Evolutionary conservation across 2,329 filamentous ascomycete genomes (phyloP).

Genomic region (Aureobasidium sp.): DNA sequence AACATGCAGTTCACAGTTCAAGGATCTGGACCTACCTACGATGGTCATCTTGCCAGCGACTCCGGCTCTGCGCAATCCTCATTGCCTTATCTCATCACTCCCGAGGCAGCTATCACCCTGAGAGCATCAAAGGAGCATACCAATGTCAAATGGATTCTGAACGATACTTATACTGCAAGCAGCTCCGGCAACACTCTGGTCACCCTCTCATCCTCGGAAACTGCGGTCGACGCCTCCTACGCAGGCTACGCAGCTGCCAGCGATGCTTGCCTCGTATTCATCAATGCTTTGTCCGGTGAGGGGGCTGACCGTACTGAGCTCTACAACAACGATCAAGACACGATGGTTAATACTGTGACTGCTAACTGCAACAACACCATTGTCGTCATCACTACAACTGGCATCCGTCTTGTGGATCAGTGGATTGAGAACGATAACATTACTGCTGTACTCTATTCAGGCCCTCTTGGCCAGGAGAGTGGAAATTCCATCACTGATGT

Average conservation of each 20-base stretch:
- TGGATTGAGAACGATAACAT: constrained; percentile 30
- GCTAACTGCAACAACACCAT: constrained; percentile 44
- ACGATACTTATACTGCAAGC: constrained; percentile 25
- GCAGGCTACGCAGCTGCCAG: constrained; percentile 41
- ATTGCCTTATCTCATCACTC: constrained; percentile 28
- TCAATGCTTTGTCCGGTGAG: constrained; percentile 48
- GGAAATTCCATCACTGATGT: constrained; percentile 42
- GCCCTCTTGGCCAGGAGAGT: constrained; percentile 37
- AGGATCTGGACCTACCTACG: constrained; percentile 32
- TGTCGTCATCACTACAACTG: constrained; percentile 39
- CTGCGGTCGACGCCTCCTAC: constrained; percentile 19
- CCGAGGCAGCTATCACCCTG: constrained; percentile 25
- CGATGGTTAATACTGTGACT: constrained; percentile 38
- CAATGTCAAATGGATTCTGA: constrained; percentile 22
- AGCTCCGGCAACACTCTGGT: constrained; percentile 44
- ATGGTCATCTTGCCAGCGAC: constrained; percentile 41
- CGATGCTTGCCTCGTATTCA: constrained; percentile 49
- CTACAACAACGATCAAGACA: constrained; percentile 36
- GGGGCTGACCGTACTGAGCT: constrained; percentile 41
- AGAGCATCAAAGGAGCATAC: constrained; percentile 21
- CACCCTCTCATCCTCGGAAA: constrained; percentile 51
- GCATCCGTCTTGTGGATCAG: constrained; percentile 19
- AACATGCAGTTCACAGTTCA: constrained; percentile 39
- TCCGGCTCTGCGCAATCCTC: constrained; percentile 40
- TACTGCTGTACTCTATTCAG: constrained; percentile 35